A percentile compares a stretch with the other conserved stretches of the same genome.
These are phyloP conservation scores for Ceratocystis destructans DNA, from an alignment of 2,329 filamentous ascomycete species.

Conservation along the genomic window DNA sequence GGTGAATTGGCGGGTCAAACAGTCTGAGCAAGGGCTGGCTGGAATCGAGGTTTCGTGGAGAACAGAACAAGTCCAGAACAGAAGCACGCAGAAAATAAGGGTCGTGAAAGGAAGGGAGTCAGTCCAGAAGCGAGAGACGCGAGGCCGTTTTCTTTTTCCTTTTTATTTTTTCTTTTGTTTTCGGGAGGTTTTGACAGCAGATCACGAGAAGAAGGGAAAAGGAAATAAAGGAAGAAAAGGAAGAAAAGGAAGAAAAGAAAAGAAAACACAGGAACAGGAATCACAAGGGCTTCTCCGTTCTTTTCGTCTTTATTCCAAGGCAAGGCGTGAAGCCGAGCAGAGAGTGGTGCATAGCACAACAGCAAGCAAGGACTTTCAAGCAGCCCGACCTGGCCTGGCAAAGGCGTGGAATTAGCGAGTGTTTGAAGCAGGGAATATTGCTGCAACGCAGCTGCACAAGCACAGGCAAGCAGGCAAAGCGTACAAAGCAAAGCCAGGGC, in stretches of 20 bases:
- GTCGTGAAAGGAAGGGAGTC: too few species aligned
- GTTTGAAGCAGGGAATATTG: constrained; percentile 8
- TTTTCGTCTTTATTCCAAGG: not conserved
- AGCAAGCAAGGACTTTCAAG: too few species aligned
- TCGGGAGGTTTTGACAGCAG: not conserved
- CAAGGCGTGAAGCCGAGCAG: not conserved
- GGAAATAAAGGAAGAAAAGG: not conserved
- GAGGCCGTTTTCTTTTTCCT: not conserved
- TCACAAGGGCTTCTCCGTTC: not conserved
- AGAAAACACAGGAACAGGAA: not conserved
- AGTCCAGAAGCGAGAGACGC: not conserved
- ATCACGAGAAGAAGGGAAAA: not conserved
- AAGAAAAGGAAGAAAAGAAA: not conserved
- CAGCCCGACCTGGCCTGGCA: not conserved
- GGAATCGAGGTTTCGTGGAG: too few species aligned
- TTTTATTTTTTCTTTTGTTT: not conserved
- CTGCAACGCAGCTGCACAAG: constrained; percentile 4
- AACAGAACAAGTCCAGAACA: too few species aligned
- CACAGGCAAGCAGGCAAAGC: not conserved
- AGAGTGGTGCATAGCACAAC: too few species aligned
- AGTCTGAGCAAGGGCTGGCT: not conserved
- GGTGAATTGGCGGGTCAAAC: not conserved
- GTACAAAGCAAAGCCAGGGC: not conserved
- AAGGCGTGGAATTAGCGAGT: constrained; percentile 9
- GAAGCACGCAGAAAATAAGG: too few species aligned